phyloP scores from a whole-genome alignment of 495 filamentous ascomycete genomes.

The Lindgomyces ingoldianus region DNA sequence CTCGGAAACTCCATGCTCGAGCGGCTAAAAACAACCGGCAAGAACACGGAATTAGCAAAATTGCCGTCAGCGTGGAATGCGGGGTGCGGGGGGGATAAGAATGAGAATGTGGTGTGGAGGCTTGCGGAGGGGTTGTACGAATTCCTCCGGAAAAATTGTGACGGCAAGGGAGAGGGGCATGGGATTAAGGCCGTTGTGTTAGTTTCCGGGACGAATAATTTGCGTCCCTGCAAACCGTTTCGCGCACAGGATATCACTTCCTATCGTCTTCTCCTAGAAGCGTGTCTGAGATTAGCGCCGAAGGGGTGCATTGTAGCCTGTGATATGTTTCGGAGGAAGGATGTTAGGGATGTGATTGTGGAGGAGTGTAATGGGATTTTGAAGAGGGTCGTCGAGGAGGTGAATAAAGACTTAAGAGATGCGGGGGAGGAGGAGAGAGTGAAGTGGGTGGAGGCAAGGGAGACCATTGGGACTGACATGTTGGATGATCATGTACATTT shows the following conservation, averaged over 20 bases:
- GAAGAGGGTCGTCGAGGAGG: no score
- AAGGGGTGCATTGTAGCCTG: neutral
- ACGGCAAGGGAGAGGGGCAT: neutral
- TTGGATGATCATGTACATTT: conserved; percentile 11
- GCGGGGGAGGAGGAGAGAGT: neutral
- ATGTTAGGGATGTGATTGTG: neutral
- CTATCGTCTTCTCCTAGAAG: neutral
- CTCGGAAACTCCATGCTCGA: conserved; percentile 14
- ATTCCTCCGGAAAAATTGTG: neutral
- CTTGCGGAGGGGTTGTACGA: neutral
- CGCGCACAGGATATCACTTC: neutral
- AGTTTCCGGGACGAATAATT: conserved; percentile 4
- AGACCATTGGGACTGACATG: neutral
- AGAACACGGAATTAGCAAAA: neutral
- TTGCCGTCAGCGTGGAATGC: neutral
- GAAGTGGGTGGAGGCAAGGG: conserved; percentile 1
- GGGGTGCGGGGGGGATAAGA: conserved; percentile 1
- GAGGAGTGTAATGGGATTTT: no score
- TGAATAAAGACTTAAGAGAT: neutral
- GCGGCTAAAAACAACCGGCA: conserved; percentile 4
- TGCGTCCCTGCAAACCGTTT: neutral
- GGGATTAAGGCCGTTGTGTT: neutral
- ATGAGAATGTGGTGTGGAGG: neutral
- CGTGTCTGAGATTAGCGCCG: conserved; percentile 8
- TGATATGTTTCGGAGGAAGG: conserved; percentile 3